Evolutionary conservation across 352 stramenopile species (phyloP).

Genomic region (Blastocystis sp.): DNA sequence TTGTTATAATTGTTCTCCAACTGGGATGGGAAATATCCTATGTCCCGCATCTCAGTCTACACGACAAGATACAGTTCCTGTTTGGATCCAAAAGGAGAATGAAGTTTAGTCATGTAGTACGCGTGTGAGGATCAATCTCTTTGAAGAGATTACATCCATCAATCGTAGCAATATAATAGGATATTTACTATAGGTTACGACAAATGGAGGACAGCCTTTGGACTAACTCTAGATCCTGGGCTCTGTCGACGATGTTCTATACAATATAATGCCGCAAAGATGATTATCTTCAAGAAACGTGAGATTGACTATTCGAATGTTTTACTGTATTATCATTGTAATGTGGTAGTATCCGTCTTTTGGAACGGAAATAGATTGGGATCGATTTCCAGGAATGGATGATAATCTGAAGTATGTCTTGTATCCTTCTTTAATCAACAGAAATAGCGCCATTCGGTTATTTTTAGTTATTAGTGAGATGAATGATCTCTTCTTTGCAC

Average conservation of each 20-base stretch:
- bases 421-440: not conserved
- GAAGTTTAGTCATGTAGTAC: conserved; percentile 10
- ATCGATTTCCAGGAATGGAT: not conserved
- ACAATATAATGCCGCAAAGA: conserved; percentile 8
- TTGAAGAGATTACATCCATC: not conserved
- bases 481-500: conserved; percentile 48
- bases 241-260: not conserved
- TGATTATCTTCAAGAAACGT: conserved; percentile 27
- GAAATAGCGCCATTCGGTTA: conserved; percentile 39
- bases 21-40: conserved; percentile 40
- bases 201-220: conserved; percentile 11
- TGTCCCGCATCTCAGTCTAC: not conserved
- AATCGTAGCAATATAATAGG: not conserved
- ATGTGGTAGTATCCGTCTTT: conserved; percentile 41
- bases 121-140: not conserved
- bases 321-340: not conserved
- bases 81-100: not conserved
- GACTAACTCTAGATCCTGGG: not conserved
- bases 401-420: conserved; percentile 9
- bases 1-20: conserved; percentile 7
- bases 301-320: conserved; percentile 49
- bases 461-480: conserved; percentile 54
- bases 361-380: conserved; percentile 20
- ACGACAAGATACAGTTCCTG: not conserved
- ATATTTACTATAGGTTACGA: not conserved